Evolutionary conservation across 331 rosid species (phyloP), one percentile per base, ranked within the genome.

Genomic region (Acacia concinna): DNA sequence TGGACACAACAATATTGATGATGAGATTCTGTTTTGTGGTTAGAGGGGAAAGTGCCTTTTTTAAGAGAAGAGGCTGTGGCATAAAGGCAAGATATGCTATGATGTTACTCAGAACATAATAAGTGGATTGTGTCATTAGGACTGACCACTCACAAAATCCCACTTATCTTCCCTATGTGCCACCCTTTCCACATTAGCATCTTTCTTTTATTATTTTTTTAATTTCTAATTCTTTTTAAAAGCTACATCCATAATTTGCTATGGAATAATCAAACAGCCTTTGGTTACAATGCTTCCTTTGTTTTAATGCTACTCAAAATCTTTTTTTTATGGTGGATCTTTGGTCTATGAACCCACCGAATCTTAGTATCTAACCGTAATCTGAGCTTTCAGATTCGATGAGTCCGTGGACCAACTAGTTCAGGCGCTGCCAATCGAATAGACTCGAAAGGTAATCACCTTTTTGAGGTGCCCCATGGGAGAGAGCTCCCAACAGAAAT

Each of bases 91-190:
- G 44, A 78, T 83, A 68, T 74, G 80, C 80, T 51, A 68, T 79
- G 78, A 83, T 79, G 81, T 74, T 83, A 69, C 65, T 57, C 18
- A 9, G 71, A 70, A 74, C 81, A 83, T 69, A 68, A 43, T 74
- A 78, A 78, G 85, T 79, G 81, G 84, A 83, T 41, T 34, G 75
- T 75, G 84, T 75, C 78, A 83, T 69, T 79, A 83, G 49, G 86
- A 83, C 75, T 75, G 81, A 79, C 81, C 80, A 70, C 78, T 68
- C 81, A 11, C 15, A 31, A 79, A 68, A 74, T 74, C 70, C 78
- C 44, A 49, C 75, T 75, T 71, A 71, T 79, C 81, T 78, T 72
- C 83, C 8, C 74, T 63, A 59, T 32, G 65, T 79, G 81, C 64
- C 46, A 74, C 78, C 63, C 70, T 79, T 20, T 68, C 52, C 79